A percentile compares a stretch with the other conserved stretches of the same genome.
phyloP scores from a whole-genome alignment of 164 flowering plant species.

The grape (Vitis vinifera) region DNA sequence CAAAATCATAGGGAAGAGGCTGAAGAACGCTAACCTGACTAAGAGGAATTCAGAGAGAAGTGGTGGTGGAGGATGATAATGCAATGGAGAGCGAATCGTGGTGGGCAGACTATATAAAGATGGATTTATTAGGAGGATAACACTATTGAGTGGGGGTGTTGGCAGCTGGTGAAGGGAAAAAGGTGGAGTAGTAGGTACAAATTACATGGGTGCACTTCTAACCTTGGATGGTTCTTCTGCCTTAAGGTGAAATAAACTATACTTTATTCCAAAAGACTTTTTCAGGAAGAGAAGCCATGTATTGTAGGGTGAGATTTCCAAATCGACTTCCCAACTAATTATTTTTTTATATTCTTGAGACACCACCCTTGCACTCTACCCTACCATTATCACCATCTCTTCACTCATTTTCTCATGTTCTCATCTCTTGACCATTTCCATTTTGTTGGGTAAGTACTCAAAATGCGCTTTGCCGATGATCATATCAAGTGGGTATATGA shows the following conservation, averaged over 20 bases:
- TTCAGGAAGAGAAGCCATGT: conserved; percentile 6
- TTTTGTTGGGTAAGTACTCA: too few relatives aligned
- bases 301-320: conserved; percentile 36
- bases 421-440: too few relatives aligned
- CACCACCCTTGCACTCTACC: conserved; percentile 38
- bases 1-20: neutral
- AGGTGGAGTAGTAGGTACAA: conserved; percentile 11
- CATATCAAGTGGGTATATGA: too few relatives aligned
- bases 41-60: conserved; percentile 34
- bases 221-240: conserved; percentile 6
- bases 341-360: conserved; percentile 9
- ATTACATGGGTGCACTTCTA: neutral
- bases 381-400: conserved; percentile 12
- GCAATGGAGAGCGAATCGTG: conserved; percentile 10
- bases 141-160: conserved; percentile 12
- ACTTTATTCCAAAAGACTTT: conserved; percentile 6
- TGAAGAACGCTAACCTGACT: conserved; percentile 33
- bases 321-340: conserved; percentile 35
- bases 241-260: conserved; percentile 9
- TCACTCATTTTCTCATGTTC: neutral
- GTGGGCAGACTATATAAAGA: conserved; percentile 26
- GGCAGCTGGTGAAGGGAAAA: conserved; percentile 18
- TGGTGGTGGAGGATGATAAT: conserved; percentile 6
- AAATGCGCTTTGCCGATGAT: too few relatives aligned
- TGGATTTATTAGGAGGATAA: conserved; percentile 13